Evolutionary conservation across 805 yeast genomes (phyloP).

Genomic region (Saccharomycopsis microspora): DNA sequence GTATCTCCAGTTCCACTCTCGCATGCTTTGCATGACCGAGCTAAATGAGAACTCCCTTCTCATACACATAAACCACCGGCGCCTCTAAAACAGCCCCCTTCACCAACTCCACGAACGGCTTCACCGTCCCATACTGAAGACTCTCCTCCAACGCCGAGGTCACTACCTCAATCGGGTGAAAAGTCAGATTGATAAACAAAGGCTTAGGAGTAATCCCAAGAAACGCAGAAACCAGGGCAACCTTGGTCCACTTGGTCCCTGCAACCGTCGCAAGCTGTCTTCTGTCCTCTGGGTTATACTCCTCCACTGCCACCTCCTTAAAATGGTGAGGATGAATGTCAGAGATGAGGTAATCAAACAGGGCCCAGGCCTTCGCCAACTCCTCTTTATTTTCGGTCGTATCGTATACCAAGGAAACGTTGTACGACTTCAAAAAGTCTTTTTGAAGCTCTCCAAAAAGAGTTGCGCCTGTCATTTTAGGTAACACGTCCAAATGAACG

Average conservation of each 20-base stretch:
- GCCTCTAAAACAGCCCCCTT: background rate
- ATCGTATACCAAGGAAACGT: conserved; percentile 44
- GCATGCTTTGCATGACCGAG: too few relatives aligned
- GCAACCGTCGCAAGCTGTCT: conserved; percentile 20
- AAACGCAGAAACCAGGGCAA: conserved; percentile 29
- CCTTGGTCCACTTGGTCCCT: conserved; percentile 31
- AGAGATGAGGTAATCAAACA: conserved; percentile 41
- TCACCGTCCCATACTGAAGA: background rate
- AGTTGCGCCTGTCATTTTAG: conserved; percentile 84
- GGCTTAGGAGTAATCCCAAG: conserved; percentile 27
- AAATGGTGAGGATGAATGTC: conserved; percentile 20
- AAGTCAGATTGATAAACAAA: conserved; percentile 15
- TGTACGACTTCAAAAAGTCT: conserved; percentile 18
- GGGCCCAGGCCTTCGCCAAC: conserved; percentile 31
- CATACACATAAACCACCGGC: conserved; percentile 10
- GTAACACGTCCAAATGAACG: conserved; percentile 67
- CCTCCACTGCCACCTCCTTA: background rate
- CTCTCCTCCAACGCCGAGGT: background rate
- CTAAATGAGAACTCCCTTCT: conserved; percentile 5
- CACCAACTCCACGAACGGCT: conserved; percentile 1
- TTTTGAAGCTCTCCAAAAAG: conserved; percentile 54
- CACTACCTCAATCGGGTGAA: conserved; percentile 10
- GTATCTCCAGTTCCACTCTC: too few relatives aligned
- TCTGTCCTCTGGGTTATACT: background rate
- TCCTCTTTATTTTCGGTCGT: conserved; percentile 48